Base-by-base conservation (phyloP, 2,329 filamentous ascomycete species). In the Harringtonia aguacate region DNA sequence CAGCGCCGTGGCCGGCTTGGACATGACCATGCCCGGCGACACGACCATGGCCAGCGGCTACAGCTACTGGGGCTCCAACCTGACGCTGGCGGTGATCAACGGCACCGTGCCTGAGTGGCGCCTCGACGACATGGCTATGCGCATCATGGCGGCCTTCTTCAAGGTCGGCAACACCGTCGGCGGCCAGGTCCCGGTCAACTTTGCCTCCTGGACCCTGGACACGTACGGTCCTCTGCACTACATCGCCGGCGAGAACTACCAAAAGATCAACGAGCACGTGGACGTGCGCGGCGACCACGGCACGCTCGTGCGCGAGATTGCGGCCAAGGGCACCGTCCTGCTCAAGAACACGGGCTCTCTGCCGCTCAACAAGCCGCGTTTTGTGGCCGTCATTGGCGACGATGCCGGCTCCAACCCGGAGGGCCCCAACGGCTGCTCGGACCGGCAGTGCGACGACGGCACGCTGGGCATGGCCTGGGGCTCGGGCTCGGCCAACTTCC, bases 11-110 rank as follows among this genome's bases (percentile, higher is more conserved):
- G 83, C 84, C 20, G 86, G 86, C 33, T 67, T 92, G 21, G 87
- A 94, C 60, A 88, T 92, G 84, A 73, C 74, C n/a, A 92, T 92
- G 86, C 84, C 84, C 1, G 86, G 86, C 44, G 90, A 95, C 58
- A 84, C 84, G 2, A 51, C 65, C 18, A 94, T 95, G 65, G 77
- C 84, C 61, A 77, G 74, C 4, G 43, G 43, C 27, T 28, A 20
- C 12, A 41, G 37, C 33, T 45, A 36, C 33, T 45, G 28, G 33
- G 90, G 90, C 10, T 67, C 80, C 24, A 97, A 97, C 62, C 63
- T 97, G 53, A 95, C 90, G 2, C 68, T 94, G 39, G 86, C 86
- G 2, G 80, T 95, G 7, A 63, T 94, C 53, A 95, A 97, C 57
- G 89, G 89, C 30, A 95, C 88, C 1, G 68, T 97, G 28, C 86